Base-by-base conservation (phyloP, 2,329 filamentous ascomycete species). In the Alternaria sp. region DNA sequence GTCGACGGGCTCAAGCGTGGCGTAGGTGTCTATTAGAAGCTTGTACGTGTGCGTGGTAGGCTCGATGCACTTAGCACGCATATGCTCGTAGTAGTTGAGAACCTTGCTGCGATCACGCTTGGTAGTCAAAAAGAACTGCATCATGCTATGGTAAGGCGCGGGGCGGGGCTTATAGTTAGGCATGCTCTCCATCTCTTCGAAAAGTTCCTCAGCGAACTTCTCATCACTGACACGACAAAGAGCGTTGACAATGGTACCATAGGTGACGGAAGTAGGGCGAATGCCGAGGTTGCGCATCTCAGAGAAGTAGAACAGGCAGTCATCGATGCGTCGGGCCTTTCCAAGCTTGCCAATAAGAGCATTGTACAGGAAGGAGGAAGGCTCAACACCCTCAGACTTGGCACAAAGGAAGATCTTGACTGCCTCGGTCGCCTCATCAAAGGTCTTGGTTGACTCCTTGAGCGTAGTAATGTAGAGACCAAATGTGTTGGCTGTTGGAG, bases 101-200 rank as follows among this genome's bases (percentile, higher is more conserved):
- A 97, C 94, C 86, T 98, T 98, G 77, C 84, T 82, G 80, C 95
- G 94, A 78, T 99, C 94, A 52, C 93, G 92, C 86, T 98, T 98
- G 54, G 94, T 98, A 56, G 92, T 96, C 68, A 98, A 84, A 86
- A 98, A 99, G 82, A 97, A 98, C 77, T 99, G 95, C 88, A 99
- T 99, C 88, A 99, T 91, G 79, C 92, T 96, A 83, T 99, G 97
- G 84, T 99, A 99, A 0, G 95, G 95, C 24, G 95, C 95, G 26
- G 95, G 93, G 9, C 95, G 90, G 39, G 95, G 92, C 83, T 97
- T 98, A 86, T 99, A 99, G 82, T 99, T 99, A 56, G 93, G 90
- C 90, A 96, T 97, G 45, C 90, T 88, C 82, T 99, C 95, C 95
- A 99, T 99, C 82, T 99, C 95, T 74, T 98, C 93, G 74, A 99